Evolutionary conservation across 805 yeast genomes (phyloP).

Genomic region (Cyberlindnera bimundalis): DNA sequence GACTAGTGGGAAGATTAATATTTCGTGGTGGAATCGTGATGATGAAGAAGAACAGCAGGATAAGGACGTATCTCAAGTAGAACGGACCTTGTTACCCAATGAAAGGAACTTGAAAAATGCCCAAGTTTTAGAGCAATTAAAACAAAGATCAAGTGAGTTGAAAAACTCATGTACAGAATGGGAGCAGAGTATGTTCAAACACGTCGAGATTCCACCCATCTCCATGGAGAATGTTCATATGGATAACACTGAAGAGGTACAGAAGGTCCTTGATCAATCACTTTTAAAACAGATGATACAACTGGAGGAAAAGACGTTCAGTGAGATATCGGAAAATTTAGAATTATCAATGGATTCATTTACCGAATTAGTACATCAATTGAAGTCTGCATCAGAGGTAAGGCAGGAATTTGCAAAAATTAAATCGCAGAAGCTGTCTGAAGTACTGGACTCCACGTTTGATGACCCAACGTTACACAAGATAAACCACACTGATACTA

Average conservation of each 20-base stretch:
- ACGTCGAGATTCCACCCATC: slow-evolving; percentile 15
- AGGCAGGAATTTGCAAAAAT: slow-evolving; percentile 27
- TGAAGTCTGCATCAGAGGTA: slow-evolving; percentile 21
- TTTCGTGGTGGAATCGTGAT: slow-evolving; percentile 62
- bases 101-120: slow-evolving; percentile 53
- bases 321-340: slow-evolving; percentile 15
- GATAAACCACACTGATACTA: slow-evolving; percentile 20
- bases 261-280: slow-evolving; percentile 21
- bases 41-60: slow-evolving; percentile 21
- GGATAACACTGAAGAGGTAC: slow-evolving; percentile 23
- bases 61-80: slow-evolving; percentile 24
- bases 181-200: slow-evolving; percentile 28
- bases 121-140: slow-evolving; percentile 44
- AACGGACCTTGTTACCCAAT: slow-evolving; percentile 47
- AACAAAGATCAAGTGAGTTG: slow-evolving; percentile 41
- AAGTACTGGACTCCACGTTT: slow-evolving; percentile 41
- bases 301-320: slow-evolving; percentile 13
- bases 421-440: slow-evolving; percentile 43
- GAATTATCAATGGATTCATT: slow-evolving; percentile 24
- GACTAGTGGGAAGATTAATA: slow-evolving; percentile 53
- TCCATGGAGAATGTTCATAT: slow-evolving; percentile 11
- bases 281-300: slow-evolving; percentile 16
- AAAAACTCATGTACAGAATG: slow-evolving; percentile 46
- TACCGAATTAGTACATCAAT: slow-evolving; percentile 19
- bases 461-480: slow-evolving; percentile 36